Evolutionary conservation across 352 stramenopile species (phyloP).

Genomic region (Phytophthora litchii): DNA sequence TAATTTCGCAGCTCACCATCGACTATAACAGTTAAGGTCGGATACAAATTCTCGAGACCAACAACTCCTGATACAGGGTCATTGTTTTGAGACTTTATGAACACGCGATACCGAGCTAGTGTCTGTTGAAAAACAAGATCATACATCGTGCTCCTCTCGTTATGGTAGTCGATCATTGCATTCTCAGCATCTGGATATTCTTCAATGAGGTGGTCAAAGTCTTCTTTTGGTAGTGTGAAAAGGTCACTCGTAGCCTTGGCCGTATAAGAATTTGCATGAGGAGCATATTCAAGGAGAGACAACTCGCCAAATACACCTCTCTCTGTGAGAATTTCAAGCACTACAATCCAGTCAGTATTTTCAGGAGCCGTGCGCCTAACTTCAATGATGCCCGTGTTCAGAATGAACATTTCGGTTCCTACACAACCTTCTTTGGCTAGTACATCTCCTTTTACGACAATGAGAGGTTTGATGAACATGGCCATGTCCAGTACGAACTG

Average conservation of each 20-base stretch:
- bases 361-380: conserved; percentile 58
- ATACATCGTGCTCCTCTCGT: conserved; percentile 65
- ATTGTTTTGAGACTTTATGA: conserved; percentile 57
- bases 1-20: conserved; percentile 69
- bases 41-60: conserved; percentile 73
- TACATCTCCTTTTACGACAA: conserved; percentile 68
- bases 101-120: conserved; percentile 67
- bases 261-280: conserved; percentile 79
- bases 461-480: conserved; percentile 86
- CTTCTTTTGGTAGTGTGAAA: conserved; percentile 80
- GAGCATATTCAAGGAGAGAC: conserved; percentile 73
- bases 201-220: conserved; percentile 82
- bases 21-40: conserved; percentile 66
- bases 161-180: conserved; percentile 63
- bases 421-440: conserved; percentile 67
- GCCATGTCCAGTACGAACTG: conserved; percentile 88
- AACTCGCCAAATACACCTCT: conserved; percentile 72
- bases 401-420: conserved; percentile 84
- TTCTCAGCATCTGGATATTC: conserved; percentile 78
- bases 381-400: conserved; percentile 79
- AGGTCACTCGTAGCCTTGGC: conserved; percentile 75
- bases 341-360: conserved; percentile 68
- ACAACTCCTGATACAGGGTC: conserved; percentile 59
- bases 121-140: conserved; percentile 76
- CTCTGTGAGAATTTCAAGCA: conserved; percentile 77